Base-by-base conservation (phyloP, 2,329 filamentous ascomycete genomes). In the Arthrobotrys musiformis region DNA sequence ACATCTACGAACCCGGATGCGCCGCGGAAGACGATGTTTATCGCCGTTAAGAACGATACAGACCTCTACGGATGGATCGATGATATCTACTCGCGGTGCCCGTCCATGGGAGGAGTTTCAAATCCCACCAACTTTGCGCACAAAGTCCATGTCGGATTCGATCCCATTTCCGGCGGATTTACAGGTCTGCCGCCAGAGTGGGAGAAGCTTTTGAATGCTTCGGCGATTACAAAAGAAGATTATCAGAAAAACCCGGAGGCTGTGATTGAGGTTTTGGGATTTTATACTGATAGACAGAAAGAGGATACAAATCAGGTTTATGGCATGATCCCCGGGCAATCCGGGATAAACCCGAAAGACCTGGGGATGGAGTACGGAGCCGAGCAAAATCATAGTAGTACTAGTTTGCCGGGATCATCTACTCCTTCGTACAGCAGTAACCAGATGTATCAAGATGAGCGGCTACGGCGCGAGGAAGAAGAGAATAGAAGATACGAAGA, bases 41-140 rank as follows among this genome's bases (percentile, higher is more conserved):
- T 97, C 83, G 93, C 92, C 83, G 93, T 98, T 81, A 97, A 97
- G 85, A 92, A 90, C 70, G 95, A 99, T 82, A 94, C 97, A 82
- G 95, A 99, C 81, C 90, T 99, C 66, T 99, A 99, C 84, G 93
- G 97, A 81, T 99, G 95, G 95, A 97, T 98, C 82, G 95, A 99
- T 84, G 93, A 94, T 83, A 96, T 99, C 80, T 98, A 98, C 83
- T 93, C 94, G 81, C 91, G 94, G 79, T 98, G 94, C 83, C 95
- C 95, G 17, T 94, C 93, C 79, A 97, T 98, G 93, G 94, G 95
- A 78, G 95, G 95, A 81, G 95, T 99, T 70, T 97, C 94, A 85
- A 97, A 98, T 84, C 95, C 95, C 4, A 98, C 95, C 79, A 97
- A 98, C 86, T 99, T 99, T 85, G 93, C 92, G 24, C 95, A 99